Conservation (phyloP, 129 eudicot genomes). For the Deinandra increscens region DNA sequence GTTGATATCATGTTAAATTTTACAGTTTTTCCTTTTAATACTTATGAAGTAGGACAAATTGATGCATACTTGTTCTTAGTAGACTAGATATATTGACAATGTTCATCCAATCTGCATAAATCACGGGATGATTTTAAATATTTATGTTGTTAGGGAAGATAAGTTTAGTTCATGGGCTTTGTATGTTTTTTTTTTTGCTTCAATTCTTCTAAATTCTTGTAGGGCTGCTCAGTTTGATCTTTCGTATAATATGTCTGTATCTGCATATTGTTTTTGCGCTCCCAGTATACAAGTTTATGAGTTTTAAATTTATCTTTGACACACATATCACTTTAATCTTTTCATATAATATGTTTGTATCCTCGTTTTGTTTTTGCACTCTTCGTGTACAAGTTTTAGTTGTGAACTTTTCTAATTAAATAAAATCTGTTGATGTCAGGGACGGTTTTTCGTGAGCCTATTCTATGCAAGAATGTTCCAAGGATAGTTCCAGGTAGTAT, state of each 20-base stretch:
- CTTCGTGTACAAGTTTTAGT: conserved; percentile 3
- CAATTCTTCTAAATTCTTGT: neutral
- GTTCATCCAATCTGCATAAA: conserved; percentile 2
- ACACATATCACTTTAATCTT: conserved; percentile 2
- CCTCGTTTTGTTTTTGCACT: neutral
- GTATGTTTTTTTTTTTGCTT: neutral
- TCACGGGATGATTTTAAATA: neutral
- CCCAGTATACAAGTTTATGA: conserved; percentile 5
- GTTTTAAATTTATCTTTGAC: neutral
- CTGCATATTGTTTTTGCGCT: neutral
- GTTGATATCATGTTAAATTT: conserved; percentile 1
- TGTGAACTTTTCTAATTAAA: conserved; percentile 12
- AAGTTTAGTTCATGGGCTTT: conserved; percentile 1
- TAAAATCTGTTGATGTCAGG: conserved; percentile 55
- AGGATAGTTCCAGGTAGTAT: conserved; percentile 74
- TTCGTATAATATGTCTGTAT: neutral
- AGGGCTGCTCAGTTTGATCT: neutral
- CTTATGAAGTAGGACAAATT: conserved; percentile 5
- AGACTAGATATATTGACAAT: conserved; percentile 10
- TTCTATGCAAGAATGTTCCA: conserved; percentile 79
- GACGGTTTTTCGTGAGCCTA: conserved; percentile 97
- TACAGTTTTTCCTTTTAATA: neutral
- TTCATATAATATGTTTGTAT: conserved; percentile 6
- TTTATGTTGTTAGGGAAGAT: neutral
- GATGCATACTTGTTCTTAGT: neutral